Evolutionary conservation across 2,329 filamentous ascomycete species (phyloP).

Genomic region (Rasamsonia emersonii): DNA sequence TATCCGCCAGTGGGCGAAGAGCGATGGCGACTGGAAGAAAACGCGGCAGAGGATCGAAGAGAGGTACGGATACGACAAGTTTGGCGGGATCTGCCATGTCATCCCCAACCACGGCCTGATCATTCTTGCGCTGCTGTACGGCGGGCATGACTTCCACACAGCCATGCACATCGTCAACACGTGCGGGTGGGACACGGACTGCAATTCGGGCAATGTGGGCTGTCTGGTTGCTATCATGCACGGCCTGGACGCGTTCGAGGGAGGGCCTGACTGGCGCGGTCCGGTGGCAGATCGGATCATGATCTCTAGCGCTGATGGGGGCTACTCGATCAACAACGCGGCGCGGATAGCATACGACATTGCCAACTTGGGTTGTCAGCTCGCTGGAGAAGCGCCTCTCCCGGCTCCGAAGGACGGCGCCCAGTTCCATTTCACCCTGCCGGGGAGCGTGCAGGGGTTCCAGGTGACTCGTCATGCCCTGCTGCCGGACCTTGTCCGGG

Average conservation of each 20-base stretch:
- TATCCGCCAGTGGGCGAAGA: not conserved
- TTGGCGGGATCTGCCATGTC: not conserved
- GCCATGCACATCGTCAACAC: constrained; percentile 2
- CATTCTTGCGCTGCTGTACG: not conserved
- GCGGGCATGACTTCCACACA: not conserved
- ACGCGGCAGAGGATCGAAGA: not conserved
- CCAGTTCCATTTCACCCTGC: not conserved
- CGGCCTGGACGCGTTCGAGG: not conserved
- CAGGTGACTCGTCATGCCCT: not conserved
- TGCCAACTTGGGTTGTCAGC: not conserved
- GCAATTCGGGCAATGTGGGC: not conserved
- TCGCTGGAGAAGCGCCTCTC: not conserved
- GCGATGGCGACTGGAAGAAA: not conserved
- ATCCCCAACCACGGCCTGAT: not conserved
- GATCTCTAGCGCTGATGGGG: not conserved
- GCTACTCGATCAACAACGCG: not conserved
- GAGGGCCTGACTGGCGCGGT: not conserved
- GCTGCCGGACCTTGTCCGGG: not conserved
- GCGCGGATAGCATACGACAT: not conserved
- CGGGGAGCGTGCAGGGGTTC: constrained; percentile 1
- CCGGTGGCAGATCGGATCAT: not conserved
- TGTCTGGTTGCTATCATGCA: not conserved
- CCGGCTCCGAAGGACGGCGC: not conserved
- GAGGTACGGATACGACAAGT: not conserved
- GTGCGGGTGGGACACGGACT: constrained; percentile 1